Evolutionary conservation across 371 early-diverging fungal genomes (phyloP), one percentile per base, ranked within the genome.

Genomic region (Rhizomucor miehei): DNA sequence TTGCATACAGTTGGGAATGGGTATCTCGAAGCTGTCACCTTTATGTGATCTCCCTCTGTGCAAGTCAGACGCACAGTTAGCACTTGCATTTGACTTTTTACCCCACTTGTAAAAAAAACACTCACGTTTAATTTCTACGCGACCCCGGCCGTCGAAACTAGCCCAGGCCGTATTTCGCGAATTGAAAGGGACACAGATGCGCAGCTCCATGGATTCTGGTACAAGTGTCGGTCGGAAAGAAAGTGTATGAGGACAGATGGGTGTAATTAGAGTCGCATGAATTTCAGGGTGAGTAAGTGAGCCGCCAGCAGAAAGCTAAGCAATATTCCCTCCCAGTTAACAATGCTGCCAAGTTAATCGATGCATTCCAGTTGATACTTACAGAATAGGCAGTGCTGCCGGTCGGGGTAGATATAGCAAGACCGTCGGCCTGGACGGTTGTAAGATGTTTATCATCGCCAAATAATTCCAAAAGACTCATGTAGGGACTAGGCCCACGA

Each of bases 351-450:
- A 5, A 13, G 12, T 16, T 21, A 19, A n/a, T 50, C 16, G 44
- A 14, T 13, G 44, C 20, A 41, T 36, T 12, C 39, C 24, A 35
- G n/a, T n/a, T 8, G 20, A 14, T 24, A 24, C 79, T 79, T 75
- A 89, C 82, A 14, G 91, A 91, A 63, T 97, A 97, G 1, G 98
- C 98, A 0, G 98, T 97, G 4, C 94, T 94, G n/a, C 98, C 98
- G 0, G 98, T 97, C 0, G 97, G 96, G 0, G 98, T 97, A 1
- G 95, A 84, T 35, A 98, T 76, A 24, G 91, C 89, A 58, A 98
- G 72, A 0, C 98, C 98, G 58, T 98, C 98, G 0, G 94, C 93
- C 60, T 90, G 89, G 0, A 91, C 86, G 0, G 88, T 88, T 3
- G 93, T 92, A 51, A 93, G 66, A 49, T 90, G 93, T 51, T 80